Conservation (phyloP, 371 early-diverging fungal species). For the Mortierella sp. region DNA sequence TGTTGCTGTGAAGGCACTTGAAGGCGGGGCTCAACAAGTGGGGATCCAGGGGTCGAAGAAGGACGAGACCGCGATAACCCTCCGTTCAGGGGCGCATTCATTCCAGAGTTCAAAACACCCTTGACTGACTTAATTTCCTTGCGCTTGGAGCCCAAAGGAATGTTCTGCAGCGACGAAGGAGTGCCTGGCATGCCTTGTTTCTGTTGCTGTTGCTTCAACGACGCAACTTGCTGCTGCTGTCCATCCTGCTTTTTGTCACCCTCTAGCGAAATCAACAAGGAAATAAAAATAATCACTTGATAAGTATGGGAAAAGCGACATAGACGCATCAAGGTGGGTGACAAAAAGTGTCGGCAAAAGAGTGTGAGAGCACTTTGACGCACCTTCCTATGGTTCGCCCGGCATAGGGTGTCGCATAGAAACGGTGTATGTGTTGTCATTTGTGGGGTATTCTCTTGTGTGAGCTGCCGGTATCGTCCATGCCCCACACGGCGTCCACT, state of each 20-base stretch:
- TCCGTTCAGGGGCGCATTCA: slow-evolving; percentile 50
- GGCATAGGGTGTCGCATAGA: slow-evolving; percentile 16
- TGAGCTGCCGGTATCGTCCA: background rate
- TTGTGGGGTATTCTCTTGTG: background rate
- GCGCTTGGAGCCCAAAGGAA: slow-evolving; percentile 52
- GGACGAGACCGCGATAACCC: slow-evolving; percentile 44
- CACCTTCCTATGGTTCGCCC: slow-evolving; percentile 35
- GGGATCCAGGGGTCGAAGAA: slow-evolving; percentile 47
- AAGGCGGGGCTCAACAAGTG: slow-evolving; percentile 27
- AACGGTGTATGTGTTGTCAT: slow-evolving; percentile 20
- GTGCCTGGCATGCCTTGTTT: slow-evolving; percentile 31
- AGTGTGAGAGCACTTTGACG: background rate
- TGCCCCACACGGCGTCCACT: background rate
- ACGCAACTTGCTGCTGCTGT: slow-evolving; percentile 11
- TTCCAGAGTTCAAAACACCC: slow-evolving; percentile 52
- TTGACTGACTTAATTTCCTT: slow-evolving; percentile 58
- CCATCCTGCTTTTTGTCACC: background rate
- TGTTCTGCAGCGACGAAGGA: slow-evolving; percentile 40
- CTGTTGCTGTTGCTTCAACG: slow-evolving; percentile 19
- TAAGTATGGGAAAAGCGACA: background rate
- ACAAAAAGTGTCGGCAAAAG: background rate
- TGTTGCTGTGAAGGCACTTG: slow-evolving; percentile 25
- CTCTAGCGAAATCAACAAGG: background rate
- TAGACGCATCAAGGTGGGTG: background rate
- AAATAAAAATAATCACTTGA: background rate